Percentiles rank a stretch among this genome's conserved stretches.
phyloP scores from a whole-genome alignment of 495 filamentous ascomycete species.

The Coniosporium apollinis region DNA sequence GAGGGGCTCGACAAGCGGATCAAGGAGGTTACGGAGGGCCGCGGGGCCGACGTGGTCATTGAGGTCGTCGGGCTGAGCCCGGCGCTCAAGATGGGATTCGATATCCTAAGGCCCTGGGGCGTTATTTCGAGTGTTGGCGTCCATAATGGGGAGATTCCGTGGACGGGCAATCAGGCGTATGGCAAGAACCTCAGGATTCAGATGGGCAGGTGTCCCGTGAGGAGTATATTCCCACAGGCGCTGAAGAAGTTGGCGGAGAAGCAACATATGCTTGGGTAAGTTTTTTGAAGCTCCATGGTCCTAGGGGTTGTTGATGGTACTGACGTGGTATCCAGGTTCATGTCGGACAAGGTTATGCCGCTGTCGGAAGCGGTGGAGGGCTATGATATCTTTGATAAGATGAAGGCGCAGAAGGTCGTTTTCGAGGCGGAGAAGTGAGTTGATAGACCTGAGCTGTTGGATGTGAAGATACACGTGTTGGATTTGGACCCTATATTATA shows the following conservation, averaged over 20 bases:
- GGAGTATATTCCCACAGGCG: slow-evolving; percentile 65
- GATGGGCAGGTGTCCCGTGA: slow-evolving; percentile 87
- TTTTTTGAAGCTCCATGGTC: slow-evolving; percentile 7
- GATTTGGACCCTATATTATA: no score
- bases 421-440: slow-evolving; percentile 41
- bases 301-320: slow-evolving; percentile 11
- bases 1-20: slow-evolving; percentile 54
- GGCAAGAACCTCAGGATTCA: slow-evolving; percentile 81
- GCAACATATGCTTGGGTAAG: slow-evolving; percentile 66
- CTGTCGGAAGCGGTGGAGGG: slow-evolving; percentile 68
- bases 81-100: slow-evolving; percentile 69
- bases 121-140: slow-evolving; percentile 81
- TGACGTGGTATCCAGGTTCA: slow-evolving; percentile 49
- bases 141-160: slow-evolving; percentile 84
- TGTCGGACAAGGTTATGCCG: slow-evolving; percentile 88
- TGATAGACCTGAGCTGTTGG: no score
- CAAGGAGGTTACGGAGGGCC: slow-evolving; percentile 57
- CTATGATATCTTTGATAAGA: slow-evolving; percentile 81
- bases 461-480: no score
- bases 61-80: slow-evolving; percentile 81
- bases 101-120: slow-evolving; percentile 75
- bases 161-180: slow-evolving; percentile 69
- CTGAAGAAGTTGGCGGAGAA: slow-evolving; percentile 64
- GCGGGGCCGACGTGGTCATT: slow-evolving; percentile 81
- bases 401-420: slow-evolving; percentile 82